These are phyloP conservation scores for Thymus mandschuricus DNA, from an alignment of 257 asterid species.

Conservation along the genomic window DNA sequence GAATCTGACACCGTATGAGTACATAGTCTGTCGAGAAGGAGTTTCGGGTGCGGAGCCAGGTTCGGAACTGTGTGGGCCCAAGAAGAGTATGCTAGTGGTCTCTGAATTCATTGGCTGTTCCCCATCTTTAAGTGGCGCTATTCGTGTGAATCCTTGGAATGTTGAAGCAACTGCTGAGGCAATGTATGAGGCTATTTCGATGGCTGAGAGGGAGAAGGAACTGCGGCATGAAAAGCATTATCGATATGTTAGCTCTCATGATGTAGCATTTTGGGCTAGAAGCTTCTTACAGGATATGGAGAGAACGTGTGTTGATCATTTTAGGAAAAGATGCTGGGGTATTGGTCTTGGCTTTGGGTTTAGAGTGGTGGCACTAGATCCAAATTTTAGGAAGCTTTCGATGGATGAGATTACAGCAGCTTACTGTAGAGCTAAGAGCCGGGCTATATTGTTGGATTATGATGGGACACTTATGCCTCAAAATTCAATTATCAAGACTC, in stretches of 20 bases:
- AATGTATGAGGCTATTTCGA: conserved; percentile 81
- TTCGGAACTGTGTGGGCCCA: conserved; percentile 60
- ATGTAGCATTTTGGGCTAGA: conserved; percentile 84
- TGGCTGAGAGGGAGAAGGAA: conserved; percentile 77
- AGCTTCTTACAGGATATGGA: conserved; percentile 94
- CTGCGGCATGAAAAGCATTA: conserved; percentile 87
- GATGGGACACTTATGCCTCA: conserved; percentile 97
- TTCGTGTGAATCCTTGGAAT: conserved; percentile 94
- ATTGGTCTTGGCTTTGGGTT: conserved; percentile 93
- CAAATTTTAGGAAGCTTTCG: conserved; percentile 82
- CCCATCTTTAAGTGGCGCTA: conserved; percentile 91
- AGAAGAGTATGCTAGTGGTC: conserved; percentile 87
- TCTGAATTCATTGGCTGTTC: conserved; percentile 96
- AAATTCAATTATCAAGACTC: conserved; percentile 73
- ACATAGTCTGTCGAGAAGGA: conserved; percentile 86
- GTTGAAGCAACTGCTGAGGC: conserved; percentile 88
- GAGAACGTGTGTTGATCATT: conserved; percentile 88
- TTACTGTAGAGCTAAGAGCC: conserved; percentile 60
- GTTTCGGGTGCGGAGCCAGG: conserved; percentile 57
- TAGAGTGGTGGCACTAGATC: conserved; percentile 89
- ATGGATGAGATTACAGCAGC: conserved; percentile 72
- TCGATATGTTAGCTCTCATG: conserved; percentile 80
- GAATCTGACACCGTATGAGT: conserved; percentile 91
- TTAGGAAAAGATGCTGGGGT: conserved; percentile 86
- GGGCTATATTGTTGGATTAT: conserved; percentile 90